A percentile compares a stretch with the other conserved stretches of the same genome.
Evolutionary conservation across 345 rosid species (phyloP).

Genomic region (Iberis pinnata): DNA sequence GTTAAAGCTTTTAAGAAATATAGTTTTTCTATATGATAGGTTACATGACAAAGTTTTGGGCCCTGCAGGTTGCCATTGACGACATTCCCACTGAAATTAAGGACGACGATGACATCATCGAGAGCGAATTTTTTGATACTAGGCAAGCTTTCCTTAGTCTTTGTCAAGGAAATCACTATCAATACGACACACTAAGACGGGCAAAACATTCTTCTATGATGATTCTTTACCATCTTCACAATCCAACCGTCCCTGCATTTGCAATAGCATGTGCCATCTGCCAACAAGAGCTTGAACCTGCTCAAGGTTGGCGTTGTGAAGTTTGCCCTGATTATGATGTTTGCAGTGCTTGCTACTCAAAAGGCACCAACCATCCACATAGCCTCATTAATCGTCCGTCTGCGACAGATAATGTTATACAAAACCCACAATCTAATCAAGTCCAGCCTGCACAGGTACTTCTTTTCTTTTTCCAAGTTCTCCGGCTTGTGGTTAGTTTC

Average conservation of each 20-base stretch:
- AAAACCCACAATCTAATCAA: constrained; percentile 87
- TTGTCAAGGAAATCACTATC: constrained; percentile 99
- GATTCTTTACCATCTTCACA: constrained; percentile 98
- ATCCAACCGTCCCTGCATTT: constrained; percentile 98
- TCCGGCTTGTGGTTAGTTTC: background rate
- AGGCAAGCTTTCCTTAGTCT: constrained; percentile 98
- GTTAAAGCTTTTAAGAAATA: background rate
- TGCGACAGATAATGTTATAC: constrained; percentile 78
- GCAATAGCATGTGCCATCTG: constrained; percentile 75
- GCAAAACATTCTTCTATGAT: constrained; percentile 99
- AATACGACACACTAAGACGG: constrained; percentile 88
- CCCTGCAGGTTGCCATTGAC: constrained; percentile 51
- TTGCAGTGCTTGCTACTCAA: constrained; percentile 78
- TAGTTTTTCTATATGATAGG: constrained; percentile 9
- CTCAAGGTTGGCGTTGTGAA: constrained; percentile 98
- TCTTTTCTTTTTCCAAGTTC: background rate
- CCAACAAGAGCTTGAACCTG: constrained; percentile 82
- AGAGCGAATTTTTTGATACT: constrained; percentile 95
- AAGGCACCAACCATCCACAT: constrained; percentile 91
- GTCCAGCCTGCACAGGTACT: constrained; percentile 66
- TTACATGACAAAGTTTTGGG: constrained; percentile 25
- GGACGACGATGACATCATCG: constrained; percentile 91
- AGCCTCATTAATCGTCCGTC: constrained; percentile 75
- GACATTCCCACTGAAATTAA: constrained; percentile 69
- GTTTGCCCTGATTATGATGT: constrained; percentile 91